These are phyloP conservation scores for Trichosanthes cucumerina DNA, from an alignment of 306 rosid species.

Conservation along the genomic window DNA sequence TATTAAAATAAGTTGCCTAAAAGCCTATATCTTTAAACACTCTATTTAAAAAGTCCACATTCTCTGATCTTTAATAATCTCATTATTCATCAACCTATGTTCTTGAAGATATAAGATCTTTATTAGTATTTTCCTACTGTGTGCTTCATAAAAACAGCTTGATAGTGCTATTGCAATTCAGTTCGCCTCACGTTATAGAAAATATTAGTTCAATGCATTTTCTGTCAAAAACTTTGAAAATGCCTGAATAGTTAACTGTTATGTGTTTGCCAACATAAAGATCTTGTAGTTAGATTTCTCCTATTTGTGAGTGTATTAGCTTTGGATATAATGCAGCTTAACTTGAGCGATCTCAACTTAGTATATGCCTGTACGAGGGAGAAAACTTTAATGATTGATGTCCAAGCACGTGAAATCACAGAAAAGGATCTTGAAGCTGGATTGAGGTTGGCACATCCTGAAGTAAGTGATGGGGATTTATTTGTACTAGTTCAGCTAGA, in stretches of 20 bases:
- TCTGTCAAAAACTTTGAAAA: not conserved
- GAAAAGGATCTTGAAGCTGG: constrained; percentile 88
- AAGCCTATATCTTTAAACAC: not conserved
- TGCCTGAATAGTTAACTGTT: not conserved
- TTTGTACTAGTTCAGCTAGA: not conserved
- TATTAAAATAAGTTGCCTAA: not conserved
- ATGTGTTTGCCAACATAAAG: not conserved
- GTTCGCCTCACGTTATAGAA: not conserved
- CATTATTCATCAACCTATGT: not conserved
- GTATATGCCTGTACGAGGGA: constrained; percentile 91
- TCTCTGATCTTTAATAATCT: not conserved
- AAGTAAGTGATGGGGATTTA: constrained; percentile 38
- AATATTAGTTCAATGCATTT: not conserved
- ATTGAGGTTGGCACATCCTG: constrained; percentile 82
- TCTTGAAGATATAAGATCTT: not conserved
- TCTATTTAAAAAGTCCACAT: not conserved
- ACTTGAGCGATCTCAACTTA: constrained; percentile 85
- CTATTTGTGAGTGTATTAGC: constrained; percentile 7
- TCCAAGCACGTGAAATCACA: constrained; percentile 90
- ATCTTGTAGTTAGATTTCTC: not conserved
- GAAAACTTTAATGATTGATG: constrained; percentile 93
- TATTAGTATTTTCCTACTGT: not conserved
- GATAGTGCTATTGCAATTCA: not conserved
- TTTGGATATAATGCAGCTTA: constrained; percentile 51
- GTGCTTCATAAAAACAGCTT: not conserved